Evolutionary conservation across 2,329 filamentous ascomycete species (phyloP).

Genomic region (Exophiala calicioides): DNA sequence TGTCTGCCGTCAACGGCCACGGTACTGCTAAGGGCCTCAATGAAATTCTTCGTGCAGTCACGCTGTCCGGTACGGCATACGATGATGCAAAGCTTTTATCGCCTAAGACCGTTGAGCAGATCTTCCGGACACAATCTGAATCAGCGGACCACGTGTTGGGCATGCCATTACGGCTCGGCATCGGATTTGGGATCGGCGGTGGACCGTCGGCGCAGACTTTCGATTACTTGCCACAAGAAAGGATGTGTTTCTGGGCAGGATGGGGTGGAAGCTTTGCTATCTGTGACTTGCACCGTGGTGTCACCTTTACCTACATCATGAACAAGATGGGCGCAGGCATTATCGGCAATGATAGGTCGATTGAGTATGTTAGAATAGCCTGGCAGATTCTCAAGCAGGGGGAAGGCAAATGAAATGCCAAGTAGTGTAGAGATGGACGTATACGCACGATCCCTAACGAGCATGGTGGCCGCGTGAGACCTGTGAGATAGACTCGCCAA

Average conservation of each 20-base stretch:
- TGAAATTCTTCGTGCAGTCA: slow-evolving; percentile 44
- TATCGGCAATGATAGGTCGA: slow-evolving; percentile 37
- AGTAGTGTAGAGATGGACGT: too few species aligned
- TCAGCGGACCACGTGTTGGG: slow-evolving; percentile 46
- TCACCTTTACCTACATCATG: slow-evolving; percentile 51
- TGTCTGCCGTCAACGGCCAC: slow-evolving; percentile 50
- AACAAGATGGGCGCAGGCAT: slow-evolving; percentile 44
- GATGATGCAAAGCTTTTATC: slow-evolving; percentile 43
- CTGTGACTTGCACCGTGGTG: slow-evolving; percentile 45
- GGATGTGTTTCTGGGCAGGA: slow-evolving; percentile 46
- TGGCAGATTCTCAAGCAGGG: too few species aligned
- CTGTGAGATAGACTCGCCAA: too few species aligned
- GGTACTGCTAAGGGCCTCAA: slow-evolving; percentile 48
- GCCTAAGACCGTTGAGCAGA: slow-evolving; percentile 44
- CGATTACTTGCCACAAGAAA: slow-evolving; percentile 37
- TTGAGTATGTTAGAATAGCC: too few species aligned
- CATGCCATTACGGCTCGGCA: slow-evolving; percentile 42
- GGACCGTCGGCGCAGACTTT: slow-evolving; percentile 29
- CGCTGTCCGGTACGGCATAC: slow-evolving; percentile 37
- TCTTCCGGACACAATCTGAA: slow-evolving; percentile 48
- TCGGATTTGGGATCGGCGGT: slow-evolving; percentile 44
- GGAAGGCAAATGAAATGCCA: too few species aligned
- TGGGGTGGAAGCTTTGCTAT: slow-evolving; percentile 49
- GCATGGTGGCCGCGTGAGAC: too few species aligned
- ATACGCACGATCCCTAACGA: too few species aligned